These are phyloP conservation scores for Mortierella sp. DNA, from an alignment of 371 early-diverging fungal species.

Conservation along the genomic window DNA sequence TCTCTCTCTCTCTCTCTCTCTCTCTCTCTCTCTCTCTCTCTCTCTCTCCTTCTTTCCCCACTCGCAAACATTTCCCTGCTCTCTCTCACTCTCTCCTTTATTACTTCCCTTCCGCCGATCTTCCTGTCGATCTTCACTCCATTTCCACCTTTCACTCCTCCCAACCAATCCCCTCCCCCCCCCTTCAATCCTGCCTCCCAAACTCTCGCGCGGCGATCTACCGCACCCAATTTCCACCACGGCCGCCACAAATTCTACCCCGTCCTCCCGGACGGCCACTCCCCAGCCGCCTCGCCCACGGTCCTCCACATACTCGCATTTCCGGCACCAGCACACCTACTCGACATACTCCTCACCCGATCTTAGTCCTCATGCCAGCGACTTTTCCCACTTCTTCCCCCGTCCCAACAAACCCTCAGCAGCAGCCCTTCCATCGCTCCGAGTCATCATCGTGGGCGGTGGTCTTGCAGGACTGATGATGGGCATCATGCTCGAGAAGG, in stretches of 20 bases:
- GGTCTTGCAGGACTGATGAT: slow-evolving; percentile 41
- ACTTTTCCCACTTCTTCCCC: not conserved
- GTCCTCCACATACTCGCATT: no score
- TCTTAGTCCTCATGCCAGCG: no score
- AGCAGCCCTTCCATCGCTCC: slow-evolving; percentile 15
- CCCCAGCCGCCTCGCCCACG: no score
- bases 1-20: no score
- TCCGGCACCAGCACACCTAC: no score
- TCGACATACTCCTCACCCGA: no score
- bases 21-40: not conserved
- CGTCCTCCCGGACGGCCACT: no score
- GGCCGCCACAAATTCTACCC: no score
- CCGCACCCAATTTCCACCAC: no score
- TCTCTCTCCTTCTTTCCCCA: not conserved
- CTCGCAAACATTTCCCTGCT: no score
- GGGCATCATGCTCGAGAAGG: slow-evolving; percentile 48
- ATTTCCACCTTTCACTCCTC: not conserved
- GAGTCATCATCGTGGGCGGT: slow-evolving; percentile 37
- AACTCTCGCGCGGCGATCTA: no score
- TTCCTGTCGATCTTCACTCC: not conserved
- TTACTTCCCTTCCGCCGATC: no score
- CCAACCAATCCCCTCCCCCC: not conserved
- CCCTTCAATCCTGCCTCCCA: not conserved
- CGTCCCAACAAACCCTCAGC: not conserved
- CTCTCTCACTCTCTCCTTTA: not conserved